Evolutionary conservation across 2,329 filamentous ascomycete species (phyloP).

Genomic region (Alternaria gaisen): DNA sequence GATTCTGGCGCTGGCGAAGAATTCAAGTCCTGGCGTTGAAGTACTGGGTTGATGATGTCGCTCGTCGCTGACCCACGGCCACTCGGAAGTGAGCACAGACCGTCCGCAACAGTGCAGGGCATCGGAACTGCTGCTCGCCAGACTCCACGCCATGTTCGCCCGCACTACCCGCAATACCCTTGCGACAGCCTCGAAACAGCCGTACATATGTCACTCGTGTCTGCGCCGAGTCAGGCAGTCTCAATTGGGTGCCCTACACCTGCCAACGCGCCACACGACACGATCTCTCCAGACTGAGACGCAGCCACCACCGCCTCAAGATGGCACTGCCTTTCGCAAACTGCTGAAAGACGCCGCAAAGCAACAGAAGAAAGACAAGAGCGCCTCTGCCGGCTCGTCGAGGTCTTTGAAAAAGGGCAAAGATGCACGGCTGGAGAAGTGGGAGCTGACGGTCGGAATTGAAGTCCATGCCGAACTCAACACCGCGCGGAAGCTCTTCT

Average conservation of each 20-base stretch:
- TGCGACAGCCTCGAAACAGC: constrained; percentile 31
- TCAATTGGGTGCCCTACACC: constrained; percentile 23
- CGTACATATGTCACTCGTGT: constrained; percentile 44
- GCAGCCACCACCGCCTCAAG: constrained; percentile 23
- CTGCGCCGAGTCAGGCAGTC: constrained; percentile 26
- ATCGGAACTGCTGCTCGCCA: constrained; percentile 23
- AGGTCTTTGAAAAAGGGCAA: constrained; percentile 15
- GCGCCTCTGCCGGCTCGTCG: constrained; percentile 10
- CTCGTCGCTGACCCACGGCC: constrained; percentile 1
- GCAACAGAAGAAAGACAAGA: constrained; percentile 40
- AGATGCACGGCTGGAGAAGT: constrained; percentile 61
- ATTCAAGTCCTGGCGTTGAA: constrained; percentile 1
- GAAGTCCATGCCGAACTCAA: constrained; percentile 98
- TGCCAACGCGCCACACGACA: not conserved
- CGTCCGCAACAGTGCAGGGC: constrained; percentile 28
- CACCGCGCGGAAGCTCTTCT: constrained; percentile 89
- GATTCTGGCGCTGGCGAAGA: constrained; percentile 10
- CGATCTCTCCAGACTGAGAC: constrained; percentile 39
- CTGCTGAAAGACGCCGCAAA: constrained; percentile 50
- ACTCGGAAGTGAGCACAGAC: constrained; percentile 41
- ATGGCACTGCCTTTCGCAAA: constrained; percentile 48
- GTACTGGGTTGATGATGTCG: constrained; percentile 8
- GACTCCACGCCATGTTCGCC: constrained; percentile 43
- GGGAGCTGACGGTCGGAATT: constrained; percentile 95
- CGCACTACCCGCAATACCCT: constrained; percentile 31